Conservation (phyloP, 306 rosid genomes). For the Prosopis cineraria region DNA sequence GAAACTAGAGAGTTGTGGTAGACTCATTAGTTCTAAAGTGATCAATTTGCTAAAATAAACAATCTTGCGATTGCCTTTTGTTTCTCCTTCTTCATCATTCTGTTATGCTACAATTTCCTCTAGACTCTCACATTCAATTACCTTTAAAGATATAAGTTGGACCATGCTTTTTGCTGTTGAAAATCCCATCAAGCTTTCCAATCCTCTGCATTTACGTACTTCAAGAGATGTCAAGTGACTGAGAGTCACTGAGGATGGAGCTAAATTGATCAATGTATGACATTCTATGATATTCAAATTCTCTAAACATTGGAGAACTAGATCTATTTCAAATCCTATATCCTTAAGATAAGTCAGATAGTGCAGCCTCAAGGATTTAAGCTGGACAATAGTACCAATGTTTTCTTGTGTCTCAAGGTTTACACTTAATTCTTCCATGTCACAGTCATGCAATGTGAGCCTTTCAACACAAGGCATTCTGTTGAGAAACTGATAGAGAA, state of each 20-base stretch:
- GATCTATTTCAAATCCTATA: constrained; percentile 20
- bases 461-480: constrained; percentile 21
- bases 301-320: not conserved
- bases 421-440: not conserved
- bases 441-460: not conserved
- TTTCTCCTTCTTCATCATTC: not conserved
- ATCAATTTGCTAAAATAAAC: constrained; percentile 5
- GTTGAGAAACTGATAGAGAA: not conserved
- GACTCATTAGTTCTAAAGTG: not conserved
- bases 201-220: fast-evolving
- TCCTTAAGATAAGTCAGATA: fast-evolving
- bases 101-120: constrained; percentile 3
- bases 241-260: not conserved
- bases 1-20: not conserved
- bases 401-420: not conserved
- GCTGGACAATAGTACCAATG: not conserved
- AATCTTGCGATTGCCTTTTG: not conserved
- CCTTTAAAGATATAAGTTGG: constrained; percentile 18
- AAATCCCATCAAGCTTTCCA: not conserved
- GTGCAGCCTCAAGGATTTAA: not conserved
- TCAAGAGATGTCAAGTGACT: constrained; percentile 5
- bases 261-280: not conserved
- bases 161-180: constrained; percentile 29
- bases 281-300: too few species aligned
- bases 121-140: fast-evolving